A percentile compares a stretch with the other conserved stretches of the same genome.
phyloP scores from a whole-genome alignment of 1,284 basidiomycete genomes.

The Ustilago loliicola region DNA sequence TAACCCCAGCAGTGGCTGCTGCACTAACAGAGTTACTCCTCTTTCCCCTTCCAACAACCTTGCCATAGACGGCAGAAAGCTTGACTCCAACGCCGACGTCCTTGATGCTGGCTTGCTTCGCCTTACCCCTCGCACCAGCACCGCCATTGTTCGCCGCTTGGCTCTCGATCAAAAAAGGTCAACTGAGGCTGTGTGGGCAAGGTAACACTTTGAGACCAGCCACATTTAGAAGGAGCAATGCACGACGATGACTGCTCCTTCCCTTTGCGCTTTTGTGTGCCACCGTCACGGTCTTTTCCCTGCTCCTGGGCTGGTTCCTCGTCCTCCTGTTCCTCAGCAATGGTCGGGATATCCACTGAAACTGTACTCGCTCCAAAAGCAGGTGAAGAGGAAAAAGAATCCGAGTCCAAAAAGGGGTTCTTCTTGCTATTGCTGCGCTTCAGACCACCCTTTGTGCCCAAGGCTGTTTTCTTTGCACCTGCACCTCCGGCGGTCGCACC shows the following conservation, averaged over 20 bases:
- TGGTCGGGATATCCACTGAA: constrained; percentile 34
- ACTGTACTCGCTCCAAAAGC: not conserved
- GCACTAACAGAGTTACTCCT: constrained; percentile 8
- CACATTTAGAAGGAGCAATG: constrained; percentile 12
- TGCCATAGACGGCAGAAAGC: constrained; percentile 20
- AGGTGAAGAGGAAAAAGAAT: constrained; percentile 7
- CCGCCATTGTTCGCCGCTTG: constrained; percentile 1
- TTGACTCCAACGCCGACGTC: constrained; percentile 26
- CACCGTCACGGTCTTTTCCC: constrained; percentile 54
- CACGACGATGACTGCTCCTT: constrained; percentile 53
- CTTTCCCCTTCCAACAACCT: constrained; percentile 3
- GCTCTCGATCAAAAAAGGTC: constrained; percentile 30
- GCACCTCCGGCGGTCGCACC: constrained; percentile 3
- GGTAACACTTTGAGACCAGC: constrained; percentile 24
- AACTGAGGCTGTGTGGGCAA: constrained; percentile 24
- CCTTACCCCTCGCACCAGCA: not conserved
- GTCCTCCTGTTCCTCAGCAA: constrained; percentile 24
- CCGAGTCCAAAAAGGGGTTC: constrained; percentile 29
- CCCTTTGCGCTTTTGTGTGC: constrained; percentile 18
- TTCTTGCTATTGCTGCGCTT: constrained; percentile 41
- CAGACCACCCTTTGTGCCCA: constrained; percentile 19
- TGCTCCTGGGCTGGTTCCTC: constrained; percentile 13
- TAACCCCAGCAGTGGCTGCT: not conserved
- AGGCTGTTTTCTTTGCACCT: not conserved
- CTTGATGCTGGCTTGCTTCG: constrained; percentile 6